A percentile compares a stretch with the other conserved stretches of the same genome.
Evolutionary conservation across 257 asterid species (phyloP).

Genomic region (Pogostemon cablin): DNA sequence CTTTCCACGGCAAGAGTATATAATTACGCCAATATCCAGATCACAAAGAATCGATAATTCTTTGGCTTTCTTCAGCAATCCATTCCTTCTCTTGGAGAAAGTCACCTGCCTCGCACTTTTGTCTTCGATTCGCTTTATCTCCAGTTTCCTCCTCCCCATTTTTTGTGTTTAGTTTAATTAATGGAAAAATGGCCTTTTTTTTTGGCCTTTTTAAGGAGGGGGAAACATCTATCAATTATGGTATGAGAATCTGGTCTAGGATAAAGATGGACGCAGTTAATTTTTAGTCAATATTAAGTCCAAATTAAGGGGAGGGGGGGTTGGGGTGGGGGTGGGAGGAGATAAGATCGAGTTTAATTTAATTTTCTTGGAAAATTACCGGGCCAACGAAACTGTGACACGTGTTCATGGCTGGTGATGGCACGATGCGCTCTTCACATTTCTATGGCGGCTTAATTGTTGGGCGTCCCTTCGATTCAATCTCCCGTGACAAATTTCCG

Average conservation of each 20-base stretch:
- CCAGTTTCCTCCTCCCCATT: conserved; percentile 48
- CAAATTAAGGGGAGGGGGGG: not conserved
- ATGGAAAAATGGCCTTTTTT: not conserved
- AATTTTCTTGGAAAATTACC: not conserved
- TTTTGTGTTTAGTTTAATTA: not conserved
- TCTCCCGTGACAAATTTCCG: too few species aligned
- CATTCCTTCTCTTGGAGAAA: conserved; percentile 50
- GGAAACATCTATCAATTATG: not conserved
- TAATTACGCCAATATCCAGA: conserved; percentile 47
- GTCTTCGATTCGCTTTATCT: conserved; percentile 54
- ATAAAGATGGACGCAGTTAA: not conserved
- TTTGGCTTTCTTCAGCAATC: conserved; percentile 57
- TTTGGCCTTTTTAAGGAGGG: not conserved
- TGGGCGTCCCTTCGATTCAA: too few species aligned
- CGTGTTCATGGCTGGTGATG: not conserved
- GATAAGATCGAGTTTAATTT: not conserved
- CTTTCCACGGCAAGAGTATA: conserved; percentile 55
- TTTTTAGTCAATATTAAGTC: not conserved
- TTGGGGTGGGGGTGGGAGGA: not conserved
- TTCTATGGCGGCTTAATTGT: not conserved
- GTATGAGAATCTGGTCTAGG: not conserved
- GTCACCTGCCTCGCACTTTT: conserved; percentile 52
- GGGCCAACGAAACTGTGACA: not conserved
- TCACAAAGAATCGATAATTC: conserved; percentile 58
- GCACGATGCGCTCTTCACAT: not conserved